Conservation (phyloP, 2,329 filamentous ascomycete species). For the Claviceps africana region DNA sequence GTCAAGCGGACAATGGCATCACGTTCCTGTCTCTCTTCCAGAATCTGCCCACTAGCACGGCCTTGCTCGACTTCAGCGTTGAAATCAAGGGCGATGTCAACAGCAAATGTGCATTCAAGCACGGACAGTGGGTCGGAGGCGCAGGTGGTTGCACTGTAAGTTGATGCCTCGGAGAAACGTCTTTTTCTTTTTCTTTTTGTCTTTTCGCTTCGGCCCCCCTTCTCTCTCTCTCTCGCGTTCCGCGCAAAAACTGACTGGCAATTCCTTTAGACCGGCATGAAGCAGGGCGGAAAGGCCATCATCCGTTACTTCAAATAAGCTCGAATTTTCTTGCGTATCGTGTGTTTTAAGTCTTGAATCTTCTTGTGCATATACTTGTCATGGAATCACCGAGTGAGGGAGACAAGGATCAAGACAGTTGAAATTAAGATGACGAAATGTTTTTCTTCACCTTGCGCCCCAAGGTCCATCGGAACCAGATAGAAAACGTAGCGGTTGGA, state of each 20-base stretch:
- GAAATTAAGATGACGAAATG: background rate
- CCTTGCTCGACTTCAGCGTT: conserved; percentile 64
- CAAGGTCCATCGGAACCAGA: background rate
- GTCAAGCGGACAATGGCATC: conserved; percentile 45
- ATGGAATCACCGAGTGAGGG: conserved; percentile 7
- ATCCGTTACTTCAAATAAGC: conserved; percentile 30
- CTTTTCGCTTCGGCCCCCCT: no score
- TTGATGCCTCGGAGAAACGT: conserved; percentile 10
- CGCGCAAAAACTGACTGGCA: background rate
- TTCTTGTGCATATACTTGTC: conserved; percentile 22
- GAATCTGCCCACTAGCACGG: conserved; percentile 62
- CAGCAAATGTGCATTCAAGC: conserved; percentile 48
- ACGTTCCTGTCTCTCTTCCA: conserved; percentile 78
- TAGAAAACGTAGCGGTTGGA: no score
- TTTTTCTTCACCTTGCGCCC: background rate
- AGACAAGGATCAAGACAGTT: background rate
- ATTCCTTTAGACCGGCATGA: conserved; percentile 26
- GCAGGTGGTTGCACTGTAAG: conserved; percentile 68
- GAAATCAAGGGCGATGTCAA: conserved; percentile 54
- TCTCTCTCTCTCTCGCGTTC: no score
- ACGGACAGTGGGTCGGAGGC: conserved; percentile 47
- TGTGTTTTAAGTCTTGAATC: conserved; percentile 5
- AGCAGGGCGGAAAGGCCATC: conserved; percentile 25
- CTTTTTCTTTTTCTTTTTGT: no score
- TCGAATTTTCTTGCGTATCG: background rate